Conservation (phyloP, 192 early-diverging fungal genomes). For the Gaertneriomyces semiglobifer region DNA sequence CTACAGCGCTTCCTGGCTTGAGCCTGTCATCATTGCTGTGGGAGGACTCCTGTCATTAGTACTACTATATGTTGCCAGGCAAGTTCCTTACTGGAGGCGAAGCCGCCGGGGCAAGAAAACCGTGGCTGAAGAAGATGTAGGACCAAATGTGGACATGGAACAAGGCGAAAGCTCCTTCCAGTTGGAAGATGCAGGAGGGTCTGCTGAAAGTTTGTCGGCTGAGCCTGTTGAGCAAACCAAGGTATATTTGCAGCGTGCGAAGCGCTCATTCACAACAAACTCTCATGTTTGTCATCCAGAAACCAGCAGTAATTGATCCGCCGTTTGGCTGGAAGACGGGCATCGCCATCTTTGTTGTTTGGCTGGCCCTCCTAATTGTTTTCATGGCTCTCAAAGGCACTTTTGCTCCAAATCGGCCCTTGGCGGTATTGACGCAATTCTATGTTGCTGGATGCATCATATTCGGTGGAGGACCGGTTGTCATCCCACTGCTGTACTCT, state of each 20-base stretch:
- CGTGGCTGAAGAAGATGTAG: too few relatives aligned
- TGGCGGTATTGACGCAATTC: conserved; percentile 42
- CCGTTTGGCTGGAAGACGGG: conserved; percentile 19
- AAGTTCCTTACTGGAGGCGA: background rate
- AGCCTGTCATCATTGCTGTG: conserved; percentile 15
- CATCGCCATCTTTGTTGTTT: conserved; percentile 40
- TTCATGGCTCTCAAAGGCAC: conserved; percentile 38
- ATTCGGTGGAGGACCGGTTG: conserved; percentile 57
- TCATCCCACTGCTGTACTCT: conserved; percentile 48
- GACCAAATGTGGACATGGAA: too few relatives aligned
- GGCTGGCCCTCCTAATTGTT: conserved; percentile 48
- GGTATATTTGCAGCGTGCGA: too few relatives aligned
- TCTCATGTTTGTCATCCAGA: too few relatives aligned
- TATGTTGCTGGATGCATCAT: conserved; percentile 46
- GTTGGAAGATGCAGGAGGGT: too few relatives aligned
- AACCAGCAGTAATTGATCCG: too few relatives aligned
- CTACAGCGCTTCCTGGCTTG: conserved; percentile 10
- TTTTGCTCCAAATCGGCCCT: conserved; percentile 7
- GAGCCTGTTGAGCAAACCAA: too few relatives aligned
- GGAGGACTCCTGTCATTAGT: conserved; percentile 8
- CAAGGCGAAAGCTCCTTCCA: too few relatives aligned
- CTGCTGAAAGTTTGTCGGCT: too few relatives aligned
- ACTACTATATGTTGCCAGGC: background rate
- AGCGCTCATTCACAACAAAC: too few relatives aligned
- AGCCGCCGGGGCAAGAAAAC: background rate